Conservation (phyloP, 2,329 filamentous ascomycete genomes). For the Aspergillus fructus region DNA sequence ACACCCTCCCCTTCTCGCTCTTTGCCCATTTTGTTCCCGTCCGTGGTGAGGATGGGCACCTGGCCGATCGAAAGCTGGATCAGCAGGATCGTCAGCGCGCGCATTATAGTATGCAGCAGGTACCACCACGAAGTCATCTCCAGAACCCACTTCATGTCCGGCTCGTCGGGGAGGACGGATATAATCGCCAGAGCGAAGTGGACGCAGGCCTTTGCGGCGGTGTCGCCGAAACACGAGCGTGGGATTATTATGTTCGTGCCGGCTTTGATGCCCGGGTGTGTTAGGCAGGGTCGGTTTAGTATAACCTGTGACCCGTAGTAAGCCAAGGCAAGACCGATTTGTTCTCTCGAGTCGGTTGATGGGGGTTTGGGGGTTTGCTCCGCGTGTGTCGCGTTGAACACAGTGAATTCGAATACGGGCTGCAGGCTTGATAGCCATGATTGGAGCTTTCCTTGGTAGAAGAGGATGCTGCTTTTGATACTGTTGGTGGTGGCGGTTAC, state of each 20-base stretch:
- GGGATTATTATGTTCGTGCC: neutral
- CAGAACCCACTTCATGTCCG: conserved; percentile 33
- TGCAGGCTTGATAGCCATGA: neutral
- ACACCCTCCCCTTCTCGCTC: neutral
- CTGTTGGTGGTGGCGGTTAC: neutral
- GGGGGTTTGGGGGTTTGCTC: fast-evolving
- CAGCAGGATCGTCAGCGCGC: conserved; percentile 39
- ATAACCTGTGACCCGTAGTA: neutral
- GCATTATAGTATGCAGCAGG: conserved; percentile 42
- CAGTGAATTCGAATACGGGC: neutral
- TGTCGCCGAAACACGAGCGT: neutral
- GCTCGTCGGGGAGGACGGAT: conserved; percentile 34
- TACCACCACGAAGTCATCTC: conserved; percentile 41
- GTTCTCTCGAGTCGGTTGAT: neutral
- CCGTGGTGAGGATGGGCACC: neutral
- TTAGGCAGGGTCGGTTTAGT: neutral
- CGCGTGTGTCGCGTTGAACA: neutral
- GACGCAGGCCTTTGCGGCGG: neutral
- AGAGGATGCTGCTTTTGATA: neutral
- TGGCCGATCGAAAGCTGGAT: conserved; percentile 17
- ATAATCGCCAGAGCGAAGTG: conserved; percentile 19
- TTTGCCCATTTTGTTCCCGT: neutral
- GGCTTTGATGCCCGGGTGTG: neutral
- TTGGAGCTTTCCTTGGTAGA: neutral
- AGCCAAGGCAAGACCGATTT: neutral